phyloP scores from a whole-genome alignment of 139 green algal species.

The Picochlorum sp. region DNA sequence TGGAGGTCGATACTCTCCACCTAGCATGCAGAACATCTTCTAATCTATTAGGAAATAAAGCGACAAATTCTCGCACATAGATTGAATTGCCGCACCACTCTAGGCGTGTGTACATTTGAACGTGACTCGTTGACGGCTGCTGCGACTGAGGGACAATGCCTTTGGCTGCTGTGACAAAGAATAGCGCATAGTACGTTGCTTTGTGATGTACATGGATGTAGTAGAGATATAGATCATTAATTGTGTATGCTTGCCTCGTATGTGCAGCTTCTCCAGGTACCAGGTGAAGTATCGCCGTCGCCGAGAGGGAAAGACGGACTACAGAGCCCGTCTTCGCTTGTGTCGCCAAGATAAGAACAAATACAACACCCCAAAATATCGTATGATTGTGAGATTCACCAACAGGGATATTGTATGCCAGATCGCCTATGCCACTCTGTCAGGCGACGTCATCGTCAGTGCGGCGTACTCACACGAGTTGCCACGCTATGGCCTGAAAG shows the following conservation, averaged over 20 bases:
- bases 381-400: constrained; percentile 78
- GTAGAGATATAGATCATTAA: neutral
- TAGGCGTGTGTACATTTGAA: too few relatives aligned
- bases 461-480: constrained; percentile 92
- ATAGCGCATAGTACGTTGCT: constrained; percentile 13
- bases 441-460: constrained; percentile 81
- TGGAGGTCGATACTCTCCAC: too few relatives aligned
- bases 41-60: too few relatives aligned
- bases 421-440: constrained; percentile 88
- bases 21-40: too few relatives aligned
- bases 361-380: constrained; percentile 98
- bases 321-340: constrained; percentile 84
- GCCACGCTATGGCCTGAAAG: constrained; percentile 82
- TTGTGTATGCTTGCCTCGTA: neutral
- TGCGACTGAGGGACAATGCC: neutral
- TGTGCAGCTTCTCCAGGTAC: constrained; percentile 2
- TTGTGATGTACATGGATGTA: neutral
- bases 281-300: constrained; percentile 86
- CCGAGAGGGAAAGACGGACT: constrained; percentile 90
- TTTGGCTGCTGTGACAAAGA: constrained; percentile 11
- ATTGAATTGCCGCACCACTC: too few relatives aligned
- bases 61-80: too few relatives aligned
- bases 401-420: constrained; percentile 86
- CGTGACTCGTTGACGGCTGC: too few relatives aligned
- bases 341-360: constrained; percentile 99